Conservation (phyloP, 768 basidiomycete species). For the Rhizopogon sp. region DNA sequence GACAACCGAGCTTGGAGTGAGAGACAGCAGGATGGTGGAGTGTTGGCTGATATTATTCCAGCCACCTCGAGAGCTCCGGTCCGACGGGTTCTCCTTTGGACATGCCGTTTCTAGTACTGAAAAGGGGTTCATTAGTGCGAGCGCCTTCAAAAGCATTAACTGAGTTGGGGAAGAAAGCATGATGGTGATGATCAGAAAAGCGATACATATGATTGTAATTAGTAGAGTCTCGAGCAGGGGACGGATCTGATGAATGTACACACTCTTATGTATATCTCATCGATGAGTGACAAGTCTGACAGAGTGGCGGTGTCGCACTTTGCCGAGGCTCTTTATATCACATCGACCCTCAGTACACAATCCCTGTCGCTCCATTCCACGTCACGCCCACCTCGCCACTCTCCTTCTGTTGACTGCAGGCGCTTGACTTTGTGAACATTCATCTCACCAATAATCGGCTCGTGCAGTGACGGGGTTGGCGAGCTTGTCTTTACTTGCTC, state of each 20-base stretch:
- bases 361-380: slow-evolving; percentile 2
- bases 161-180: too few species aligned
- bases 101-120: slow-evolving; percentile 5
- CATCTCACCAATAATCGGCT: slow-evolving; percentile 5
- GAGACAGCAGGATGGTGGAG: slow-evolving; percentile 5
- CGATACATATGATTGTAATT: too few species aligned
- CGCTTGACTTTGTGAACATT: slow-evolving; percentile 7
- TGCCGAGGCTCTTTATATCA: slow-evolving; percentile 9
- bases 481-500: slow-evolving; percentile 6
- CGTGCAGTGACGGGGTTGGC: slow-evolving; percentile 1
- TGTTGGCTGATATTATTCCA: slow-evolving; percentile 4
- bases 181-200: too few species aligned
- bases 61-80: slow-evolving; percentile 4
- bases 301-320: slow-evolving; percentile 10
- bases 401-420: slow-evolving; percentile 14
- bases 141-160: background rate
- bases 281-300: background rate
- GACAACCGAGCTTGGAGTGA: slow-evolving; percentile 7
- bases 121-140: background rate
- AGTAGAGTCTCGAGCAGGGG: background rate
- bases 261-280: background rate
- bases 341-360: background rate
- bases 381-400: slow-evolving; percentile 1
- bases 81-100: slow-evolving; percentile 11
- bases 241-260: background rate